Conservation (phyloP, 1,284 basidiomycete species). For the Somion occarium region DNA sequence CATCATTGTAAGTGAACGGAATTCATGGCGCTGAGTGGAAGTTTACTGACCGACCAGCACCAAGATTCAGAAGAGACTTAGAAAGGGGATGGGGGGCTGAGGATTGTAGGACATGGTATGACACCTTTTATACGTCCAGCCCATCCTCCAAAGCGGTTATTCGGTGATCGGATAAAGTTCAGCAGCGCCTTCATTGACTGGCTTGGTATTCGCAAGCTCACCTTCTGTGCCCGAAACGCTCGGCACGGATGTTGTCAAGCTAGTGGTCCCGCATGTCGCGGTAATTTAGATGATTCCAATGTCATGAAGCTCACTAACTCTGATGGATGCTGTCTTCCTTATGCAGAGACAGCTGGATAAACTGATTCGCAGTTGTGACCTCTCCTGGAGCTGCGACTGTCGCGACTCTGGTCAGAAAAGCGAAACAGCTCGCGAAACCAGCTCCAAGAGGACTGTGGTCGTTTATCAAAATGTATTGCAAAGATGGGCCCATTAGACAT, state of each 20-base stretch:
- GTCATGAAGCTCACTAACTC: neutral
- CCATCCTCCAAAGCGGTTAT: neutral
- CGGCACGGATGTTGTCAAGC: neutral
- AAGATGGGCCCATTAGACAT: too few species aligned
- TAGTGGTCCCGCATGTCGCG: neutral
- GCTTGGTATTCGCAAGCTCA: too few species aligned
- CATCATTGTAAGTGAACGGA: neutral
- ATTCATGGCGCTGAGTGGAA: neutral
- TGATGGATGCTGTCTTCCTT: neutral
- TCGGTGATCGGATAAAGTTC: too few species aligned
- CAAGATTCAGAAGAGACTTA: neutral
- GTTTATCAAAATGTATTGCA: too few species aligned
- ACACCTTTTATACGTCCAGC: neutral
- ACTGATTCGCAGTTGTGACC: too few species aligned
- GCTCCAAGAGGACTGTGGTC: too few species aligned
- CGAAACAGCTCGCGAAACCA: too few species aligned
- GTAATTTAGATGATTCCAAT: neutral
- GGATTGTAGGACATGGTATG: neutral
- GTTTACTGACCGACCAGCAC: conserved; percentile 7
- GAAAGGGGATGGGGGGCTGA: conserved; percentile 5
- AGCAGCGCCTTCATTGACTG: too few species aligned
- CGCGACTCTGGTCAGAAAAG: too few species aligned
- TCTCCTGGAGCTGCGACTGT: too few species aligned
- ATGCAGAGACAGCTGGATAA: too few species aligned
- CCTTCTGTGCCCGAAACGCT: neutral